Conservation (phyloP, 345 rosid species). For the Aquilaria malaccensis region DNA sequence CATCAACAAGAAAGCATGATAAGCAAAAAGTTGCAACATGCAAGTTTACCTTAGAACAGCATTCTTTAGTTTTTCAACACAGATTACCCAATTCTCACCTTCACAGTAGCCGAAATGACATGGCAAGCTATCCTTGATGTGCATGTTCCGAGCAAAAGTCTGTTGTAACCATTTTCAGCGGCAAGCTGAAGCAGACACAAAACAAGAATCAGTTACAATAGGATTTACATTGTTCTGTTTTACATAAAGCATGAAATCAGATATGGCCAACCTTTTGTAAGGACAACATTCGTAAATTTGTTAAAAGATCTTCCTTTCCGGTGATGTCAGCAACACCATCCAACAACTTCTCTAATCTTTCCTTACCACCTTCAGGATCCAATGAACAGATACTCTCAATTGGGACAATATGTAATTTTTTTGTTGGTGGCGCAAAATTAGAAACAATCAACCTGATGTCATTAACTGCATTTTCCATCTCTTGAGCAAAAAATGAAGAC, state of each 20-base stretch:
- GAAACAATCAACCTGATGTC: conserved; percentile 42
- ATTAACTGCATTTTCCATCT: conserved; percentile 26
- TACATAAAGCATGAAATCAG: neutral
- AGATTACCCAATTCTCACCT: conserved; percentile 37
- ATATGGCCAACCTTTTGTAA: conserved; percentile 62
- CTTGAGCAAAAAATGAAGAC: conserved; percentile 20
- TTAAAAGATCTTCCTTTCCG: conserved; percentile 80
- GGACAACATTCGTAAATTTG: conserved; percentile 51
- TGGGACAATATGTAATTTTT: conserved; percentile 57
- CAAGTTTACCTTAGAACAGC: neutral
- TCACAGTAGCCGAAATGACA: conserved; percentile 78
- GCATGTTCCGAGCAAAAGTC: conserved; percentile 66
- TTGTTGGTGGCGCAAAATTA: conserved; percentile 48
- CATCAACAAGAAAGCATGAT: neutral
- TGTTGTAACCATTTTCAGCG: conserved; percentile 63
- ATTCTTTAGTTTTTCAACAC: neutral
- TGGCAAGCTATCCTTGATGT: conserved; percentile 84
- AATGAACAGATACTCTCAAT: conserved; percentile 44
- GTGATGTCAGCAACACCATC: conserved; percentile 52
- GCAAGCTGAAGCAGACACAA: conserved; percentile 47
- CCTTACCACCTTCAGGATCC: conserved; percentile 37
- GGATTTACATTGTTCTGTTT: neutral
- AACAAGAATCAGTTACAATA: neutral
- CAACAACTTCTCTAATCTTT: conserved; percentile 41
- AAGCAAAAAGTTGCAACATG: neutral